A percentile compares a stretch with the other conserved stretches of the same genome.
These are phyloP conservation scores for Metarhizium robertsii DNA, from an alignment of 2,329 filamentous ascomycete genomes.

Conservation along the genomic window DNA sequence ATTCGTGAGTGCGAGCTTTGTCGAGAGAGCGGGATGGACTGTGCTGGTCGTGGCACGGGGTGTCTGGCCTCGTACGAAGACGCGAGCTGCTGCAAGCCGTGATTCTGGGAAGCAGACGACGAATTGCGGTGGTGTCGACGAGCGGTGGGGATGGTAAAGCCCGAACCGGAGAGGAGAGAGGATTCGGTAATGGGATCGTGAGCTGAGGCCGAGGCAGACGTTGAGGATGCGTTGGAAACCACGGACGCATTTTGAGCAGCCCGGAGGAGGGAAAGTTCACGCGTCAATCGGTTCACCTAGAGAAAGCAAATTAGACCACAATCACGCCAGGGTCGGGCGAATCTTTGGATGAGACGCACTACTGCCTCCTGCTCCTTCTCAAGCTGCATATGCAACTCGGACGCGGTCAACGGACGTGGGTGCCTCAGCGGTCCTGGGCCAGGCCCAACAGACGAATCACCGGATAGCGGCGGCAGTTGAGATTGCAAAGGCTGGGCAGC, in stretches of 20 bases:
- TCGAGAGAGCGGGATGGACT: slow-evolving; percentile 36
- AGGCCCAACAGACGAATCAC: slow-evolving; percentile 35
- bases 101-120: slow-evolving; percentile 46
- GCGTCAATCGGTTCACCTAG: slow-evolving; percentile 84
- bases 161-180: slow-evolving; percentile 46
- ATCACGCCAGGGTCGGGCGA: neutral
- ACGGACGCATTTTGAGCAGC: slow-evolving; percentile 58
- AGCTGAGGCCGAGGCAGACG: slow-evolving; percentile 43
- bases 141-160: slow-evolving; percentile 46
- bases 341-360: slow-evolving; percentile 38
- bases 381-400: slow-evolving; percentile 79
- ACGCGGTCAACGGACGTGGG: slow-evolving; percentile 76
- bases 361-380: slow-evolving; percentile 95
- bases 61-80: slow-evolving; percentile 29
- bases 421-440: slow-evolving; percentile 72
- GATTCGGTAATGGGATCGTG: slow-evolving; percentile 38
- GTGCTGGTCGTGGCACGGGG: slow-evolving; percentile 35
- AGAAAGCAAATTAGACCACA: neutral
- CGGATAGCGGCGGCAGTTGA: slow-evolving; percentile 20
- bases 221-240: slow-evolving; percentile 55
- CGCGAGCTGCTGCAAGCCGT: slow-evolving; percentile 25
- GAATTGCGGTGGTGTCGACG: slow-evolving; percentile 49
- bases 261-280: slow-evolving; percentile 79
- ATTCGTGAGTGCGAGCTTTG: slow-evolving; percentile 47
- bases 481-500: slow-evolving; percentile 17